Base-by-base conservation (phyloP, 1,139 yeast species). In the Casaregolazyma suthepensis region DNA sequence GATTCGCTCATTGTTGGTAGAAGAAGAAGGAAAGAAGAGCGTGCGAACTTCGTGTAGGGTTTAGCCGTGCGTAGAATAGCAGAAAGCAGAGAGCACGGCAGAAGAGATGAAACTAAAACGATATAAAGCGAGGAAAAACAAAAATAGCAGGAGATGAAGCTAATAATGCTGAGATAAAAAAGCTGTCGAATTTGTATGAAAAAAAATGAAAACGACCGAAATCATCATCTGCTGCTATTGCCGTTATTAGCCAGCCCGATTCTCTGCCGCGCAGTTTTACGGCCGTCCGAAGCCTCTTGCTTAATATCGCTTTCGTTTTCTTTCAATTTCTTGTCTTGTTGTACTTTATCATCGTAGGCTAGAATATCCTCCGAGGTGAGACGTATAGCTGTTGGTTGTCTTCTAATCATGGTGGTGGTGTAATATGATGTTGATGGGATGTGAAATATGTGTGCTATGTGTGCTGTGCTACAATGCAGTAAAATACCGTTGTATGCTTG, bases 351-450 rank as follows among this genome's bases (percentile, higher is more conserved):
- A 57, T 83, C 88, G 59, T 80, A 83, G 52, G 77, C 83, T 56
- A 79, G 71, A 1, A 84, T 76, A 58, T 83, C 89, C 57, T 82
- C 87, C 0, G 85, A 85, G 0, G 86, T 82, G 52, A 84, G 75
- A 57, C 75, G 76, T 53, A 83, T 83, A 1, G 81, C 75, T 0
- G 89, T 83, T 1, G 88, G 84, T 5, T 78, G 83, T 56, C 87
- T 71, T 66, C 87, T 70, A 52, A 84, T 71, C 88, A 83, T 83
- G 37, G 2, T 57, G 42, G 31, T 37, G 13, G 10, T 26, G 10
- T 5, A 12, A 26, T 26, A 12, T 7, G 5, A 26, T 7, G 6
- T 9, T 7, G 22, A 15, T n/a, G 45, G 9, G n/a, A n/a, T n/a
- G n/a, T n/a, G n/a, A n/a, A n/a, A n/a, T n/a, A n/a, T n/a, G n/a